Evolutionary conservation across 768 basidiomycete species (phyloP), one percentile per base, ranked within the genome.

Genomic region (Chalciporus pseudorubinellus): DNA sequence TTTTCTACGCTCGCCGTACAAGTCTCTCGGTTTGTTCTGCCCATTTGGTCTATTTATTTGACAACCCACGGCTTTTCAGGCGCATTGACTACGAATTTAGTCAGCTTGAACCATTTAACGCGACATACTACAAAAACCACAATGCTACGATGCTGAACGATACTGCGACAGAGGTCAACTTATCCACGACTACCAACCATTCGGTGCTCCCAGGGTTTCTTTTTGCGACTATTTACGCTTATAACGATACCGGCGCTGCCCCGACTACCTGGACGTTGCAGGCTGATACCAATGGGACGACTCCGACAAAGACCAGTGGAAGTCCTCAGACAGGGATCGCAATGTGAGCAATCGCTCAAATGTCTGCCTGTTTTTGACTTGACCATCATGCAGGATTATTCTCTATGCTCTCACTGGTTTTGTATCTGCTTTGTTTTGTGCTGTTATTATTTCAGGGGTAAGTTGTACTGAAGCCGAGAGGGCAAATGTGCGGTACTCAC

Each of bases 331-430:
- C 85, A 3, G 80, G 83, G 16, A 71, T 93, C 31, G 90, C 93
- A 1, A 95, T 95, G 93, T 86, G 60, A 60, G 78, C 26, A 26
- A 6, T 47, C 52, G 14, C 43, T 40, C 44, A 19, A 39, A 48
- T 50, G 40, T 22, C 19, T 52, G 21, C 34, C 22, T 22, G 12
- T 16, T 45, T 28, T 42, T 68, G 44, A 64, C 42, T 5, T 38
- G 3, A 8, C 12, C 22, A 13, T n/a, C 48, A 38, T 33, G 19
- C 33, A 68, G 89, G 90, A 87, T 92, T 49, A 77, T 92, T 24
- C 73, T 92, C 18, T 95, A 95, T 64, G 82, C 83, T 4, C 92
- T 95, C 59, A 93, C 92, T 1, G 94, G 91, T 4, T 85, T 89
- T 56, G 92, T 98, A 34, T 89, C 90, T 20, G 81, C 83, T 21